Base-by-base conservation (phyloP, 768 basidiomycete genomes). In the Leccinum rimulosum region DNA sequence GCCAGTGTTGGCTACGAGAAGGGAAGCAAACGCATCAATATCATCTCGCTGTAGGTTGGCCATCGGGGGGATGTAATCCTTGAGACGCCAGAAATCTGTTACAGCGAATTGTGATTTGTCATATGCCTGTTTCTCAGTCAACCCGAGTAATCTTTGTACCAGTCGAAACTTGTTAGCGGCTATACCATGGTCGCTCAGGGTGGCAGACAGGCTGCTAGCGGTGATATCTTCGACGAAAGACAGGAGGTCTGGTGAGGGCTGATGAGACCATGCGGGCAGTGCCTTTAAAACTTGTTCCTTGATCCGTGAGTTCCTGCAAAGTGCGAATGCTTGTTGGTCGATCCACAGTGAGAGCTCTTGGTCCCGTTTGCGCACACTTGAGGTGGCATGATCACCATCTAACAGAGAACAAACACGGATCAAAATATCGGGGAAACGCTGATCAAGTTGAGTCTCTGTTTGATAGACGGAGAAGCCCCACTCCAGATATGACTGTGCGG, bases 51-150 rank as follows among this genome's bases (percentile, higher is more conserved):
- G 82, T n/a, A 93, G 74, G 30, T 79, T 74, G 1, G 77, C 73
- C 6, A 66, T 61, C 2, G 78, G 55, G 6, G 91, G 91, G 47
- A 95, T 87, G 66, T 82, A 87, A 25, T 85, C 84, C 68, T 93
- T 93, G 68, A 96, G 74, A 40, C 85, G 82, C 94, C 94, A 97
- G 70, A 95, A 94, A 62, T 88, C 85, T 9, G 76, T 76, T 54
- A 75, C 74, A 0, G 82, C 75, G 56, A 90, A 91, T 30, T 77
- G 76, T 7, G 71, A 69, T 55, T 74, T 71, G 14, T 75, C 70
- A 50, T 82, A 79, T 10, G 74, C 67, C 4, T 73, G 68, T 14
- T 70, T 68, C 6, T 72, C 65, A 3, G 83, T 76, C 58, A 81
- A 74, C 22, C 84, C 80, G 3, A 77, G 77, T n/a, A 94, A 73